phyloP scores from a whole-genome alignment of 1,139 yeast genomes.

The Lodderomyces oxycetoniae region DNA sequence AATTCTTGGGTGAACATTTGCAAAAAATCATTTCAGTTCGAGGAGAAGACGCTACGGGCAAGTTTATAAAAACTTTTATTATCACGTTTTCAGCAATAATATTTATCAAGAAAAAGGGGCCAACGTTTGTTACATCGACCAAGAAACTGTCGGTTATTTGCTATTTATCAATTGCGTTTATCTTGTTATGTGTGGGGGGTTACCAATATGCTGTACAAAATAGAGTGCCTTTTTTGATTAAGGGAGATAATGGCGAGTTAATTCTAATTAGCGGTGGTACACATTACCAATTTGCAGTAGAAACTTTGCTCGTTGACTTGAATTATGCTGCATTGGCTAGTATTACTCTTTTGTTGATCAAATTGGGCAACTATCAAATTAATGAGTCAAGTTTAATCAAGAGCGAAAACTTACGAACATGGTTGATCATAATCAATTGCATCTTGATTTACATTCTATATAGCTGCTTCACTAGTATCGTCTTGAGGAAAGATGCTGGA shows the following conservation, averaged over 20 bases:
- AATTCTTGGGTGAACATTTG: slow-evolving; percentile 44
- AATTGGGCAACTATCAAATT: slow-evolving; percentile 30
- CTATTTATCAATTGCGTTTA: slow-evolving; percentile 34
- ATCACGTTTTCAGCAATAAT: slow-evolving; percentile 44
- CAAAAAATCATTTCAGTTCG: slow-evolving; percentile 40
- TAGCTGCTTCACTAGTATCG: slow-evolving; percentile 38
- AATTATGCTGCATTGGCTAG: slow-evolving; percentile 45
- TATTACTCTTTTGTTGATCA: slow-evolving; percentile 34
- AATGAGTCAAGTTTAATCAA: slow-evolving; percentile 18
- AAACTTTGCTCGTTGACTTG: slow-evolving; percentile 47
- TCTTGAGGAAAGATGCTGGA: slow-evolving; percentile 35
- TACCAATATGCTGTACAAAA: slow-evolving; percentile 58
- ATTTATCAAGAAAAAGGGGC: slow-evolving; percentile 47
- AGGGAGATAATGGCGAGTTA: slow-evolving; percentile 40
- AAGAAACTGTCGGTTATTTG: slow-evolving; percentile 32
- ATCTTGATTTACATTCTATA: slow-evolving; percentile 26
- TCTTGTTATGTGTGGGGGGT: slow-evolving; percentile 52
- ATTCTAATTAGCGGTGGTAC: slow-evolving; percentile 60
- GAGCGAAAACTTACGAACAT: slow-evolving; percentile 16
- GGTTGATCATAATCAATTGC: slow-evolving; percentile 19
- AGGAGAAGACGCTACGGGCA: slow-evolving; percentile 35
- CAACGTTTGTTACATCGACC: slow-evolving; percentile 28
- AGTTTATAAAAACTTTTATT: slow-evolving; percentile 44
- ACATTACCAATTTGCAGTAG: slow-evolving; percentile 67
- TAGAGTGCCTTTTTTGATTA: slow-evolving; percentile 59